These are phyloP conservation scores for Cicer yamashitae DNA, from an alignment of 306 rosid genomes.

Conservation along the genomic window DNA sequence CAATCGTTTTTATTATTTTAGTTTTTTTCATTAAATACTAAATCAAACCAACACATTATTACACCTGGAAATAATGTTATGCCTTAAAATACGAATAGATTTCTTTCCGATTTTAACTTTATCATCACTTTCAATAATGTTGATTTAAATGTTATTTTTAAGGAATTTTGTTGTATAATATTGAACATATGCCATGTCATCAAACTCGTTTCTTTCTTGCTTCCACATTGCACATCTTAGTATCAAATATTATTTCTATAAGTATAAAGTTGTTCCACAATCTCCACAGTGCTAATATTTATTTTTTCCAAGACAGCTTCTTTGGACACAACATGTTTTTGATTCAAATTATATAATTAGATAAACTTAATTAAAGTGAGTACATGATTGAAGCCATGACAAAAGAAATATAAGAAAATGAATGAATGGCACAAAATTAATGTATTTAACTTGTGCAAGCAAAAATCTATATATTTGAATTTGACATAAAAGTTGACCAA, in stretches of 20 bases:
- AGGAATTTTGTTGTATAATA: neutral
- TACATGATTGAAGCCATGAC: slow-evolving; percentile 33
- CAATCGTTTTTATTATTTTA: too few relatives aligned
- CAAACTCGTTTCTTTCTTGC: neutral
- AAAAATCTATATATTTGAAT: slow-evolving; percentile 5
- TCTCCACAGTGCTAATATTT: slow-evolving; percentile 6
- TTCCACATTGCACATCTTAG: neutral
- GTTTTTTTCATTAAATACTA: too few relatives aligned
- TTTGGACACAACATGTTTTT: slow-evolving; percentile 25
- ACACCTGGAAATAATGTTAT: too few relatives aligned
- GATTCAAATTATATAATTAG: slow-evolving; percentile 20
- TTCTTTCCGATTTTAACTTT: too few relatives aligned
- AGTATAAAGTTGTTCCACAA: neutral
- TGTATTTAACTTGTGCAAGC: slow-evolving; percentile 18
- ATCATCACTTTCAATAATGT: too few relatives aligned
- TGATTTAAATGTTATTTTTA: neutral
- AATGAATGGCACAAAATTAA: slow-evolving; percentile 11
- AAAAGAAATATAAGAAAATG: slow-evolving; percentile 30
- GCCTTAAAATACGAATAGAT: too few relatives aligned
- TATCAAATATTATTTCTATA: neutral
- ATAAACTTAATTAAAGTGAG: slow-evolving; percentile 15
- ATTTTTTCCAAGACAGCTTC: neutral
- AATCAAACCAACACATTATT: too few relatives aligned
- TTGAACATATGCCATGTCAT: neutral
- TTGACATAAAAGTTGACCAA: slow-evolving; percentile 43